These are phyloP conservation scores for Tuber calosporum DNA, from an alignment of 495 filamentous ascomycete species.

Conservation along the genomic window DNA sequence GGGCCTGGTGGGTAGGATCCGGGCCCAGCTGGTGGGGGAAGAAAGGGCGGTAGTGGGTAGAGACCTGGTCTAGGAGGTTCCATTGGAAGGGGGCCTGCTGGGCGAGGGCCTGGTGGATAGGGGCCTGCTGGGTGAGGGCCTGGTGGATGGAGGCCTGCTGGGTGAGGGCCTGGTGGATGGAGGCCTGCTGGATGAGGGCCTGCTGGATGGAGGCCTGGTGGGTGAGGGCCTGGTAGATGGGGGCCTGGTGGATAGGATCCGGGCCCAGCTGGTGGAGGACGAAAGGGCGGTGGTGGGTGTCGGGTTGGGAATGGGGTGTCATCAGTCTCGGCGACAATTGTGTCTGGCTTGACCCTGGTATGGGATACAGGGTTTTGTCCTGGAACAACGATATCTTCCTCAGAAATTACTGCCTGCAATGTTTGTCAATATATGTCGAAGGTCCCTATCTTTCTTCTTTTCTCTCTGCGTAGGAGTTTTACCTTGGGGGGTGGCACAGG, in stretches of 20 bases:
- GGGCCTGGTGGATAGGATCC: constrained; percentile 10
- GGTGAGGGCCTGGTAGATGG: constrained; percentile 8
- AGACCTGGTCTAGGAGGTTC: constrained; percentile 8
- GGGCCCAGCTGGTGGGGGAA: constrained; percentile 1
- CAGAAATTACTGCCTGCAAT: neutral
- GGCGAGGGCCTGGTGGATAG: constrained; percentile 11
- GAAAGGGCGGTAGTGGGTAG: too few species aligned
- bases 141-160: neutral
- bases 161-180: neutral
- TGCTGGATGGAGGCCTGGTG: neutral
- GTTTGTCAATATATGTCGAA: neutral
- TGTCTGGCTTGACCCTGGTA: constrained; percentile 8
- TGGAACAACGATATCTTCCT: constrained; percentile 8
- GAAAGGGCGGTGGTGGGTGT: constrained; percentile 5
- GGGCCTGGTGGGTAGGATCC: constrained; percentile 7
- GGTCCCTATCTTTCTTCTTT: neutral
- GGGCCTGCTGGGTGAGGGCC: constrained; percentile 14
- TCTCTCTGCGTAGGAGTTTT: neutral
- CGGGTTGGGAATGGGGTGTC: neutral
- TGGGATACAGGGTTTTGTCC: neutral
- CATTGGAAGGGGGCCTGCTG: constrained; percentile 2
- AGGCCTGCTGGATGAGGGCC: neutral
- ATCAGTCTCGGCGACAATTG: constrained; percentile 2
- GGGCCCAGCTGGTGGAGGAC: constrained; percentile 15
- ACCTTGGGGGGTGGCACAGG: neutral